phyloP scores from a whole-genome alignment of 352 stramenopile species.

The Pythium oligandrum region DNA sequence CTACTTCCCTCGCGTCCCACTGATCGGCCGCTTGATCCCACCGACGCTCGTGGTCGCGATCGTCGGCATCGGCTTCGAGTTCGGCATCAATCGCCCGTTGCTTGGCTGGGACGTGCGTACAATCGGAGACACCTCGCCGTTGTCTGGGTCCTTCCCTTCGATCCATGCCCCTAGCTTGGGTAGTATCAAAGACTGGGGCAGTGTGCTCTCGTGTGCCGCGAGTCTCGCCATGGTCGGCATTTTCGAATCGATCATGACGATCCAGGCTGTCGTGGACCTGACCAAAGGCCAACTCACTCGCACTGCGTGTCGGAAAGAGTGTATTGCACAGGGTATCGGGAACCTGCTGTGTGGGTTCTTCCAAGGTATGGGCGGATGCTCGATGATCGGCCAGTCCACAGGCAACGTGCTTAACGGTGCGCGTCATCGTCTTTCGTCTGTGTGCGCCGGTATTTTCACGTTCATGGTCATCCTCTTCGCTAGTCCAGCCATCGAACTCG shows the following conservation, averaged over 20 bases:
- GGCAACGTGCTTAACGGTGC: constrained; percentile 88
- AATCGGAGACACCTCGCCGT: constrained; percentile 67
- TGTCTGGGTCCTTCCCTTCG: constrained; percentile 44
- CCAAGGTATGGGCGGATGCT: constrained; percentile 91
- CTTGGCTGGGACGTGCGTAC: constrained; percentile 71
- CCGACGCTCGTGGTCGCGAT: constrained; percentile 76
- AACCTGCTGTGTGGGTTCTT: constrained; percentile 92
- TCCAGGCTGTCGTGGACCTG: constrained; percentile 91
- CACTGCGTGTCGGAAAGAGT: constrained; percentile 65
- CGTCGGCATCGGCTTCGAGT: constrained; percentile 81
- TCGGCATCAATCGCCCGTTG: constrained; percentile 75
- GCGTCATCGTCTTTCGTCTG: constrained; percentile 58
- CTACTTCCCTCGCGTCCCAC: constrained; percentile 60
- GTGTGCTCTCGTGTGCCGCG: constrained; percentile 82
- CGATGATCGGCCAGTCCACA: constrained; percentile 92
- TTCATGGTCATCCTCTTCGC: constrained; percentile 81
- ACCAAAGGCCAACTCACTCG: constrained; percentile 71
- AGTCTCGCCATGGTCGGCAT: constrained; percentile 89
- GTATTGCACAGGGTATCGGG: constrained; percentile 83
- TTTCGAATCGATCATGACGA: constrained; percentile 94
- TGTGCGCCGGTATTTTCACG: constrained; percentile 55
- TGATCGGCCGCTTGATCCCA: constrained; percentile 62
- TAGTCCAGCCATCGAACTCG: constrained; percentile 75
- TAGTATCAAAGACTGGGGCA: constrained; percentile 50
- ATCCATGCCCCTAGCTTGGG: constrained; percentile 45